Evolutionary conservation across 2,329 filamentous ascomycete species (phyloP).

Genomic region (Xylariales sp.): DNA sequence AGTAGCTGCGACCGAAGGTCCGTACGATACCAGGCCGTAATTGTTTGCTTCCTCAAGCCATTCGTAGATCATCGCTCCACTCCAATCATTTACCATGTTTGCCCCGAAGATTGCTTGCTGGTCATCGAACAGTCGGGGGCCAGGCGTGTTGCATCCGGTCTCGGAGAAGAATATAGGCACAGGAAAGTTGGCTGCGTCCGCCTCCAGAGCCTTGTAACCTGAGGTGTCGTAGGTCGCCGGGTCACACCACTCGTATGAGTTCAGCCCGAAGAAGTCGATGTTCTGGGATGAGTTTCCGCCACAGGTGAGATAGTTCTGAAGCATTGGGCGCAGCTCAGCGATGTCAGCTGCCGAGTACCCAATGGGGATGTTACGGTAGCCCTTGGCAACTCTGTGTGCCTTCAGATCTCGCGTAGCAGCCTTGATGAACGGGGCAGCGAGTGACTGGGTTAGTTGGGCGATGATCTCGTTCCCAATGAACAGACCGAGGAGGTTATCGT

Average conservation of each 20-base stretch:
- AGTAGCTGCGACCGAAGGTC: constrained; percentile 48
- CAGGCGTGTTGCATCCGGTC: constrained; percentile 71
- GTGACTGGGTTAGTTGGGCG: constrained; percentile 52
- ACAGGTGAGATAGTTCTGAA: constrained; percentile 73
- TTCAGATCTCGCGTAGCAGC: constrained; percentile 79
- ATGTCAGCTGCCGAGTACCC: constrained; percentile 89
- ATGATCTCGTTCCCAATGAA: constrained; percentile 90
- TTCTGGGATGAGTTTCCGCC: constrained; percentile 63
- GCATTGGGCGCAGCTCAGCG: constrained; percentile 56
- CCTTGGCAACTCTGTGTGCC: constrained; percentile 68
- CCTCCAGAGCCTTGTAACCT: constrained; percentile 66
- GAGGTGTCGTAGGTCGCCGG: constrained; percentile 52
- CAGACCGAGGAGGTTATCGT: constrained; percentile 76
- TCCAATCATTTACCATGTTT: constrained; percentile 66
- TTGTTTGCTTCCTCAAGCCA: constrained; percentile 83
- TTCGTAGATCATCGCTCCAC: constrained; percentile 80
- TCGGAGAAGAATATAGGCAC: constrained; percentile 90
- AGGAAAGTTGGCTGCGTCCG: constrained; percentile 63
- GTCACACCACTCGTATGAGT: constrained; percentile 81
- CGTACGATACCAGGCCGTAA: constrained; percentile 79
- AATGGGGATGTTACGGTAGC: constrained; percentile 75
- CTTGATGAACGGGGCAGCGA: constrained; percentile 77
- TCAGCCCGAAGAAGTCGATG: constrained; percentile 80
- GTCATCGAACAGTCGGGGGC: constrained; percentile 62
- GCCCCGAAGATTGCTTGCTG: constrained; percentile 72